Conservation (phyloP, 768 basidiomycete species). For the Mycena polygramma region DNA sequence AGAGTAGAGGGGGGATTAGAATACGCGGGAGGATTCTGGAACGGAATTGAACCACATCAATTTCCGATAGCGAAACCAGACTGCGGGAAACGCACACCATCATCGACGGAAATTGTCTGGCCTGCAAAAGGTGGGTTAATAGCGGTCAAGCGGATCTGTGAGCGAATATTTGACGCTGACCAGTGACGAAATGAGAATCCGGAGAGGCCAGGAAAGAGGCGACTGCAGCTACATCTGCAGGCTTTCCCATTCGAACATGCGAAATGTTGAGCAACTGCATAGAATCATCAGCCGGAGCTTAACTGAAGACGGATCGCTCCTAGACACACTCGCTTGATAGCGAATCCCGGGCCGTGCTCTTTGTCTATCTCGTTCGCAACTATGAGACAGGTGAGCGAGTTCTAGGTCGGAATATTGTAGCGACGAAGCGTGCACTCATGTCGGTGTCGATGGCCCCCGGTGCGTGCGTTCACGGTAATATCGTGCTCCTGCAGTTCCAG, state of each 20-base stretch:
- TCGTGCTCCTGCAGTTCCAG: constrained; percentile 48
- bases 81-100: constrained; percentile 24
- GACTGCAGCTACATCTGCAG: constrained; percentile 38
- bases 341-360: constrained; percentile 11
- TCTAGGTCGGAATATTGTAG: too few species aligned
- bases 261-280: constrained; percentile 9
- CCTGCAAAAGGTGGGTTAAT: background rate
- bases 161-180: constrained; percentile 23
- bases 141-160: background rate
- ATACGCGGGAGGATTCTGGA: too few species aligned
- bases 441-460: constrained; percentile 50
- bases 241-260: constrained; percentile 26
- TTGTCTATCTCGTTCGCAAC: constrained; percentile 7
- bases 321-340: constrained; percentile 7
- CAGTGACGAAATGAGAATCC: constrained; percentile 43
- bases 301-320: background rate
- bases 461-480: constrained; percentile 58
- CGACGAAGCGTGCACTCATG: constrained; percentile 42
- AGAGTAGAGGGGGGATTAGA: too few species aligned
- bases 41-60: too few species aligned
- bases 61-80: too few species aligned
- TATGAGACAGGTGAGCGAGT: background rate
- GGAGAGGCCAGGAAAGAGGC: constrained; percentile 46
- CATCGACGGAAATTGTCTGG: constrained; percentile 26
- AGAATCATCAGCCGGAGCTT: too few species aligned